Percentiles rank a stretch among this genome's conserved stretches.
Conservation (phyloP, 2,329 filamentous ascomycete genomes). For the Ceratocystis diversiconidia region DNA sequence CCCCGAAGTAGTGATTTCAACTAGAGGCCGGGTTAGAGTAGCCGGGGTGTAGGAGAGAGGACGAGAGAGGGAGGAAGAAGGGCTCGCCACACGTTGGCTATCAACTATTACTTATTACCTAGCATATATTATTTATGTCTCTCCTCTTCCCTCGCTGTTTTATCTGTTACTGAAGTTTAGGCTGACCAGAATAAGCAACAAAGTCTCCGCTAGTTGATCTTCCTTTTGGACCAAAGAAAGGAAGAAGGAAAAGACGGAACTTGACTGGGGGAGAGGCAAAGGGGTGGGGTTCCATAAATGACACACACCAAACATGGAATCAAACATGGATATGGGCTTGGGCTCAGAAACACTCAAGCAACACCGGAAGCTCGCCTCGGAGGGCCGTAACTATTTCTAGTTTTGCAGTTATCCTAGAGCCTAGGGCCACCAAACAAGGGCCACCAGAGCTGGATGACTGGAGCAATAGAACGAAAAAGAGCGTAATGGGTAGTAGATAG, state of each 20-base stretch:
- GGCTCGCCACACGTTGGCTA: too few species aligned
- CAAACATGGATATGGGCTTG: background rate
- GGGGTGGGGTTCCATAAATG: too few species aligned
- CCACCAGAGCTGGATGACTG: background rate
- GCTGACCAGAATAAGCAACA: too few species aligned
- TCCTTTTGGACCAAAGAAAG: too few species aligned
- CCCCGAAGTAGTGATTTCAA: background rate
- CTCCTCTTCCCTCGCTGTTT: too few species aligned
- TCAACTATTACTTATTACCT: too few species aligned
- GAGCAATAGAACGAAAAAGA: background rate
- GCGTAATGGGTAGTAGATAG: background rate
- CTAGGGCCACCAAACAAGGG: background rate
- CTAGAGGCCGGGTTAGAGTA: background rate
- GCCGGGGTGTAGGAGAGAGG: background rate
- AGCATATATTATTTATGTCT: too few species aligned
- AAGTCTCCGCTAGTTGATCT: too few species aligned
- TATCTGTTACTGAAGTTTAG: too few species aligned
- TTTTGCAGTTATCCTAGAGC: background rate
- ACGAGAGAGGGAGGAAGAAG: background rate
- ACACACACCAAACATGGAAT: too few species aligned
- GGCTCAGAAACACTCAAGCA: background rate
- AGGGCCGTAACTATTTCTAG: background rate
- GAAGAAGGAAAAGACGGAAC: too few species aligned
- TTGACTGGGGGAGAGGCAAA: too few species aligned
- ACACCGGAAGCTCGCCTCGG: conserved; percentile 4